Conservation (phyloP, 805 yeast genomes). For the Saccharomycopsis sp. region DNA sequence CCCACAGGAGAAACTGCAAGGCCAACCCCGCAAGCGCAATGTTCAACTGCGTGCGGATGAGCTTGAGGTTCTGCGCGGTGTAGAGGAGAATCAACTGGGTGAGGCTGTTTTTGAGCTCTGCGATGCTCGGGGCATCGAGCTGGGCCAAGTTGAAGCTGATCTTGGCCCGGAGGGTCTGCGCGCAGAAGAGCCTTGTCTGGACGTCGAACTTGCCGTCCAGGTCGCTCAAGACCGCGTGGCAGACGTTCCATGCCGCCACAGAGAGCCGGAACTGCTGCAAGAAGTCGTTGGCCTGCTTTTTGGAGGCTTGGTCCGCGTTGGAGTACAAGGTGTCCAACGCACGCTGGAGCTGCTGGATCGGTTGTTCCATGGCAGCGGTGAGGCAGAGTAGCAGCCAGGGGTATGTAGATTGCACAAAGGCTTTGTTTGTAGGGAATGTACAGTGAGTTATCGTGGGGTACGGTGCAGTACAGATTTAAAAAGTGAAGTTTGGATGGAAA, state of each 20-base stretch:
- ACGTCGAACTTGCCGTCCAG: conserved; percentile 29
- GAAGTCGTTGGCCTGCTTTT: conserved; percentile 43
- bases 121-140: conserved; percentile 51
- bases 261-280: conserved; percentile 82
- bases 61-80: conserved; percentile 36
- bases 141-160: conserved; percentile 81
- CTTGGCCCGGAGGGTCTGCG: conserved; percentile 84
- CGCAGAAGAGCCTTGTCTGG: conserved; percentile 72
- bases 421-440: neutral
- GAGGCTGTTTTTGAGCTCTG: conserved; percentile 61
- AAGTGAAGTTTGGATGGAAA: too few relatives aligned
- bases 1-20: conserved; percentile 72
- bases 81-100: conserved; percentile 50
- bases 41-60: conserved; percentile 77
- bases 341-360: conserved; percentile 30
- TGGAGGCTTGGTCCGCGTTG: conserved; percentile 32
- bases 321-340: conserved; percentile 44
- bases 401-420: too few relatives aligned
- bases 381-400: too few relatives aligned
- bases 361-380: conserved; percentile 8
- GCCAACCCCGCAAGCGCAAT: conserved; percentile 78
- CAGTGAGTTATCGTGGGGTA: neutral
- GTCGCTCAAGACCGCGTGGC: conserved; percentile 45
- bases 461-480: neutral
- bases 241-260: conserved; percentile 69